Percentiles rank a stretch among this genome's conserved stretches.
phyloP scores from a whole-genome alignment of 768 basidiomycete species.

The Cystofilobasidium ferigula region DNA sequence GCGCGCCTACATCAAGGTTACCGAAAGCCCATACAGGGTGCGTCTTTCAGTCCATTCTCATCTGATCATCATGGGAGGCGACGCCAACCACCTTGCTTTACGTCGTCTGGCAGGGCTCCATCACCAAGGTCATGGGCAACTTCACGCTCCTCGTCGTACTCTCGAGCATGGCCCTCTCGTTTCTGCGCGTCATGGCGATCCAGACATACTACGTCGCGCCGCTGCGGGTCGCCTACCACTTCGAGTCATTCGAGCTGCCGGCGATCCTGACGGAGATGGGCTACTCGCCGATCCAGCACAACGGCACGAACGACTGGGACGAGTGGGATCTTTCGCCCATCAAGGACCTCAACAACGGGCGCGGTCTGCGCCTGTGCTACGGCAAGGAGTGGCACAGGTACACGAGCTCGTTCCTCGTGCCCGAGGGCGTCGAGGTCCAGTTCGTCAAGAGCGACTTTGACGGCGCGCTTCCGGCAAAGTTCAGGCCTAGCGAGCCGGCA shows the following conservation, averaged over 20 bases:
- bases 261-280: conserved; percentile 62
- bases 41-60: conserved; percentile 32
- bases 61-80: no score
- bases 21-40: conserved; percentile 76
- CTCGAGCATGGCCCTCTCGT: conserved; percentile 57
- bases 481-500: conserved; percentile 44
- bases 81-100: no score
- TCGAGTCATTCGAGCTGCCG: conserved; percentile 71
- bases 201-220: conserved; percentile 88
- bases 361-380: conserved; percentile 58
- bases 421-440: conserved; percentile 65
- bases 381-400: conserved; percentile 96
- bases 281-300: conserved; percentile 45
- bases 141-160: conserved; percentile 62
- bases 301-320: conserved; percentile 38
- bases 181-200: conserved; percentile 68
- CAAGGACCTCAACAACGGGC: conserved; percentile 46
- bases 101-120: conserved; percentile 53
- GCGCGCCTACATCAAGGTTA: conserved; percentile 57
- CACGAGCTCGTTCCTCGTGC: conserved; percentile 79
- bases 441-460: conserved; percentile 88
- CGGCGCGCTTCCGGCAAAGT: conserved; percentile 77
- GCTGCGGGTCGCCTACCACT: conserved; percentile 53
- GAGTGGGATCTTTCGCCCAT: conserved; percentile 47
- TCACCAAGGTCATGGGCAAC: conserved; percentile 59